Percentiles rank a stretch among this genome's conserved stretches.
phyloP scores from a whole-genome alignment of 1,284 basidiomycete species.

The Bondarzewia mesenterica region DNA sequence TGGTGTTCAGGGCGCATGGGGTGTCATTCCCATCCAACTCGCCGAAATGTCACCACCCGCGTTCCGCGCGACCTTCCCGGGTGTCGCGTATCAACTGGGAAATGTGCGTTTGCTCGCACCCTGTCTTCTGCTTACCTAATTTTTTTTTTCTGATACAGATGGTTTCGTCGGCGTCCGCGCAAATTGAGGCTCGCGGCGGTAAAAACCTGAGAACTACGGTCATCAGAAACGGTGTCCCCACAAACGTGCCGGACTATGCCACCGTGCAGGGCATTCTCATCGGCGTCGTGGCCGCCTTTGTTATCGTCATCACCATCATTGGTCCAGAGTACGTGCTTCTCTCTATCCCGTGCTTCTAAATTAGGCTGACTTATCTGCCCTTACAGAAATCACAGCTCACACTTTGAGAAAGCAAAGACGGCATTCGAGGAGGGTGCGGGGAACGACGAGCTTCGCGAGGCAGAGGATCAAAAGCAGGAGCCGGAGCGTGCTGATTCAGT shows the following conservation, averaged over 20 bases:
- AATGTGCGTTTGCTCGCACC: constrained; percentile 33
- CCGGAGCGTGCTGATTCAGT: neutral
- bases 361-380: constrained; percentile 3
- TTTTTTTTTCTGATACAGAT: too few relatives aligned
- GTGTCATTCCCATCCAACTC: constrained; percentile 82
- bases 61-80: constrained; percentile 90
- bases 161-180: constrained; percentile 81
- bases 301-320: constrained; percentile 58
- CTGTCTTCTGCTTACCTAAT: neutral
- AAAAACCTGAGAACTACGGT: constrained; percentile 48
- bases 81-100: constrained; percentile 85
- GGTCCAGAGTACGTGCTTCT: constrained; percentile 57
- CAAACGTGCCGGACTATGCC: constrained; percentile 72
- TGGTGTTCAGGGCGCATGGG: constrained; percentile 81
- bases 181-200: constrained; percentile 83
- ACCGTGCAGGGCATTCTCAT: constrained; percentile 85
- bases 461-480: neutral
- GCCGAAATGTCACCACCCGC: constrained; percentile 88
- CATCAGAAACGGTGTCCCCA: constrained; percentile 34
- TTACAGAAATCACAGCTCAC: constrained; percentile 64
- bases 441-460: constrained; percentile 23
- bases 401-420: constrained; percentile 77
- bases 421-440: constrained; percentile 74
- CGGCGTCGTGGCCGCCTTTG: constrained; percentile 63
- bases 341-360: neutral